phyloP scores from a whole-genome alignment of 768 basidiomycete genomes.

The Megacollybia marginata region DNA sequence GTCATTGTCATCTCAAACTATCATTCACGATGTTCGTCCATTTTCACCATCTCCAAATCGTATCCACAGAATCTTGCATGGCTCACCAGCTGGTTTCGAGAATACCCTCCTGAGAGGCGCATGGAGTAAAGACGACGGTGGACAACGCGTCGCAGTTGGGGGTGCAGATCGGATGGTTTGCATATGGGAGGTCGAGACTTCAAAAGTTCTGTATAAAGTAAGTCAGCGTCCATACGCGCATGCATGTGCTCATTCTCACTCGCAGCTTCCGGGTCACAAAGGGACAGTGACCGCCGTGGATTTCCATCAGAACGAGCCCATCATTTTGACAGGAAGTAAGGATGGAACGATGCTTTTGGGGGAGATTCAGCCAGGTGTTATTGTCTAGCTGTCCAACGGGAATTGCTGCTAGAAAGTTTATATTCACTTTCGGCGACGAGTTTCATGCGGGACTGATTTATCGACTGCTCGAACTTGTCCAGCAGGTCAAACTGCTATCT shows the following conservation, averaged over 20 bases:
- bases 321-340: slow-evolving; percentile 91
- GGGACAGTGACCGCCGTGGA: slow-evolving; percentile 95
- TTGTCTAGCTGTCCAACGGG: slow-evolving; percentile 24
- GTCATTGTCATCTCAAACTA: slow-evolving; percentile 80
- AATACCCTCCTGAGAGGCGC: slow-evolving; percentile 74
- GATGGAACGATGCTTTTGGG: slow-evolving; percentile 90
- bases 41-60: slow-evolving; percentile 83
- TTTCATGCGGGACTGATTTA: too few species aligned
- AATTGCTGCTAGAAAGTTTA: neutral
- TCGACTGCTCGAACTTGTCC: too few species aligned
- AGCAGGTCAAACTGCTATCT: too few species aligned
- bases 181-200: slow-evolving; percentile 82
- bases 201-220: slow-evolving; percentile 74
- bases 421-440: too few species aligned
- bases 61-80: slow-evolving; percentile 70
- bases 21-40: slow-evolving; percentile 90
- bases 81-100: slow-evolving; percentile 94
- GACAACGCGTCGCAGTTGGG: slow-evolving; percentile 77
- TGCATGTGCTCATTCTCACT: neutral
- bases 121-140: slow-evolving; percentile 86
- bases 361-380: slow-evolving; percentile 69
- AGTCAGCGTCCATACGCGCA: neutral
- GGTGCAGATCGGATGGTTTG: slow-evolving; percentile 85
- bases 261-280: slow-evolving; percentile 84
- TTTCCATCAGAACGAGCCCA: slow-evolving; percentile 94